Evolutionary conservation across 2,329 filamentous ascomycete species (phyloP), one percentile per base, ranked within the genome.

Genomic region (Trichoderma cornu-damae): DNA sequence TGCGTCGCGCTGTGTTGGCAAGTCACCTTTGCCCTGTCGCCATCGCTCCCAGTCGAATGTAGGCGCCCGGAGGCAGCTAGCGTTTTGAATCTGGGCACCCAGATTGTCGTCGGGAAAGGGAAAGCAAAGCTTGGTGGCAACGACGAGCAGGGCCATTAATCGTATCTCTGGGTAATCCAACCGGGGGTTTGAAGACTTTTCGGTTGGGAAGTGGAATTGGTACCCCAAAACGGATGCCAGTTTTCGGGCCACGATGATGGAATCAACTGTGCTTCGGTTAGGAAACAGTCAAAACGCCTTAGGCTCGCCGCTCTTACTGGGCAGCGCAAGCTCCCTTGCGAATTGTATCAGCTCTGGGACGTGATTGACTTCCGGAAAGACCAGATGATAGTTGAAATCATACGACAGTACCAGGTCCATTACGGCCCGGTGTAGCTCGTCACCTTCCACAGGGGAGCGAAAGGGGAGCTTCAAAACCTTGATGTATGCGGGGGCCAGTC

Each of bases 41-140:
- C 93, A 97, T 28, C 71, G 72, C 0, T 71, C 61, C 93, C 93
- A 97, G 67, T 93, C 76, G 56, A 96, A 64, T 26, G 32, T 51
- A 40, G 66, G 60, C 52, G 68, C 18, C 34, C 26, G 34, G 28
- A 38, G 22, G 18, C 48, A 50, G n/a, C 38, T 46, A 26, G 47
- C 30, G 24, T 24, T 40, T 9, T 54, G 48, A 20, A 65, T 51
- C 16, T 75, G 77, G 34, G 67, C n/a, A n/a, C n/a, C n/a, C n/a
- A 70, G 6, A 79, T 80, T 62, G 24, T 18, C 12, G 2, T 75
- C 74, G 65, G 90, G 84, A 43, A 96, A 83, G 0, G 93, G 90
- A 64, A 90, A 91, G 18, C 88, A 77, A 2, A 96, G 70, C 65
- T 96, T 96, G 3, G 87, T 84, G 3, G 88, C 84, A 12, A 96